Evolutionary conservation across 2,329 filamentous ascomycete genomes (phyloP).

Genomic region (Alternaria gaisen): DNA sequence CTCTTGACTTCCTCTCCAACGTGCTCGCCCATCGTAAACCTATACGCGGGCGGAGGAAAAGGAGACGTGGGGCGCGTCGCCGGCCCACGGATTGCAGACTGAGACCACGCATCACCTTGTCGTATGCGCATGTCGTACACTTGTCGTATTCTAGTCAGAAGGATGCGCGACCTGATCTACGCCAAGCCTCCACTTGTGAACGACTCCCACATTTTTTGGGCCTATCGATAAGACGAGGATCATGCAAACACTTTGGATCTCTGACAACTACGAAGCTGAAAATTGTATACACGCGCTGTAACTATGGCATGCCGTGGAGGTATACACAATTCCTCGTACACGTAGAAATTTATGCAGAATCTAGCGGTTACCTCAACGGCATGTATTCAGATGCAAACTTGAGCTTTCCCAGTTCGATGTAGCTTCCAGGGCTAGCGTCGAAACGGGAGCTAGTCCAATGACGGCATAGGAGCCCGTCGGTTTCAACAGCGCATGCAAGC

Average conservation of each 20-base stretch:
- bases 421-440: slow-evolving; percentile 5
- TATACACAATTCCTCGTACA: not conserved
- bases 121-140: slow-evolving; percentile 26
- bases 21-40: slow-evolving; percentile 17
- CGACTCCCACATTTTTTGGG: slow-evolving; percentile 24
- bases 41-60: slow-evolving; percentile 15
- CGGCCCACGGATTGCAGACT: slow-evolving; percentile 35
- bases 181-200: slow-evolving; percentile 17
- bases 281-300: not conserved
- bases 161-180: slow-evolving; percentile 7
- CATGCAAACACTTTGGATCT: not conserved
- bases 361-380: not conserved
- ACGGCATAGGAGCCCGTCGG: slow-evolving; percentile 25
- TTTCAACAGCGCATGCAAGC: slow-evolving; percentile 31
- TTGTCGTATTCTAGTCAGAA: not conserved
- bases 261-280: not conserved
- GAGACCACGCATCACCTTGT: slow-evolving; percentile 42
- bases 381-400: not conserved
- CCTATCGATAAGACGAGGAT: not conserved
- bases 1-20: slow-evolving; percentile 8
- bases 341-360: not conserved
- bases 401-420: not conserved
- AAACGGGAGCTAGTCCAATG: slow-evolving; percentile 33
- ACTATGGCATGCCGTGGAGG: not conserved
- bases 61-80: slow-evolving; percentile 30